phyloP scores from a whole-genome alignment of 768 basidiomycete species.

The Lactifluus piperatus region DNA sequence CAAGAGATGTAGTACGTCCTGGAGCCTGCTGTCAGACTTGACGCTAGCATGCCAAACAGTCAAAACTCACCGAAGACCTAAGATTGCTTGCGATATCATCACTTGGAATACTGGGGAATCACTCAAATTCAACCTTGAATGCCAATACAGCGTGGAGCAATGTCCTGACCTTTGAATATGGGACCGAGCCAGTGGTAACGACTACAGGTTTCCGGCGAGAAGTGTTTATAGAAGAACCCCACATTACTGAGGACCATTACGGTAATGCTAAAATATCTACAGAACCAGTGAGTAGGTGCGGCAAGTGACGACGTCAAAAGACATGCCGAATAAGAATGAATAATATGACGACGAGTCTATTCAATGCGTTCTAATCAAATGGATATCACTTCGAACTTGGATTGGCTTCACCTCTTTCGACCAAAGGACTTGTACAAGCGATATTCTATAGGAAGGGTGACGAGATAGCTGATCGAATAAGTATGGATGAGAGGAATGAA shows the following conservation, averaged over 20 bases:
- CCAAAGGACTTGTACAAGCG: slow-evolving; percentile 4
- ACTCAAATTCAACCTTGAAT: neutral
- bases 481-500: neutral
- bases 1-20: slow-evolving; percentile 52
- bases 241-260: slow-evolving; percentile 45
- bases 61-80: neutral
- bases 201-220: slow-evolving; percentile 38
- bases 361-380: neutral
- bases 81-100: neutral
- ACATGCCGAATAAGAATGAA: neutral
- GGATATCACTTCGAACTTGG: neutral
- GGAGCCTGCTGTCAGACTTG: slow-evolving; percentile 33
- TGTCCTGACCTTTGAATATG: slow-evolving; percentile 46
- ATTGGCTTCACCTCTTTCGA: neutral
- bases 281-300: slow-evolving; percentile 19
- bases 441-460: slow-evolving; percentile 12
- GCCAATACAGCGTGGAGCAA: neutral
- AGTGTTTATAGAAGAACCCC: slow-evolving; percentile 46
- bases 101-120: slow-evolving; percentile 41
- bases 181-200: slow-evolving; percentile 46
- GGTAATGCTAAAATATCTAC: slow-evolving; percentile 26
- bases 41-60: slow-evolving; percentile 23
- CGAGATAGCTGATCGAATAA: slow-evolving; percentile 4
- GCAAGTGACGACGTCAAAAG: neutral
- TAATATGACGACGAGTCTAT: neutral